A percentile compares a stretch with the other conserved stretches of the same genome.
Conservation (phyloP, 768 basidiomycete species). For the Multifurca ochricompacta region DNA sequence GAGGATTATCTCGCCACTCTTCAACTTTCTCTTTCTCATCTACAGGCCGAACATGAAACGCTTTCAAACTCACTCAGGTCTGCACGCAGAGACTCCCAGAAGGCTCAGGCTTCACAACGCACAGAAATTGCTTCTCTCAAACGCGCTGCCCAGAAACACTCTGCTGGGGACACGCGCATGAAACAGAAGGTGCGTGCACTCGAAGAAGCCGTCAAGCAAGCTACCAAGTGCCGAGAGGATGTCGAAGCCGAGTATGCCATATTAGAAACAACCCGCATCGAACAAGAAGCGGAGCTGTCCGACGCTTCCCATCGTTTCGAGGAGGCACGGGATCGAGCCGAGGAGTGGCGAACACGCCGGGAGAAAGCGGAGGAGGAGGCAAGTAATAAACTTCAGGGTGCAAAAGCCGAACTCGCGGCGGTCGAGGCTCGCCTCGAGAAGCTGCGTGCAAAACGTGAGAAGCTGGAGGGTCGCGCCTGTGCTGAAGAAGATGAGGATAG, state of each 20-base stretch:
- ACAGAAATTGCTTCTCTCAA: slow-evolving; percentile 80
- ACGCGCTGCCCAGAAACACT: slow-evolving; percentile 73
- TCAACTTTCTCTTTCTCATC: slow-evolving; percentile 52
- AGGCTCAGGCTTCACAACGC: slow-evolving; percentile 71
- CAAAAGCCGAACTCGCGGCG: slow-evolving; percentile 35
- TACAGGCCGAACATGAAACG: slow-evolving; percentile 60
- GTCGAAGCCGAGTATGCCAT: slow-evolving; percentile 35
- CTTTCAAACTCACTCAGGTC: slow-evolving; percentile 66
- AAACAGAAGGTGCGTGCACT: slow-evolving; percentile 82
- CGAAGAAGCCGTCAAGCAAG: slow-evolving; percentile 82
- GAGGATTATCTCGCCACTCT: slow-evolving; percentile 65
- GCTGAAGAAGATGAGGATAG: not conserved
- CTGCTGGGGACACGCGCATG: slow-evolving; percentile 66
- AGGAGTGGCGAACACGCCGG: slow-evolving; percentile 11
- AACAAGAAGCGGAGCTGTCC: slow-evolving; percentile 10
- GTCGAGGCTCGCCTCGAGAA: slow-evolving; percentile 52
- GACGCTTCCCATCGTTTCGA: slow-evolving; percentile 28
- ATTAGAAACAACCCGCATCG: slow-evolving; percentile 31
- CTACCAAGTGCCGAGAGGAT: slow-evolving; percentile 40
- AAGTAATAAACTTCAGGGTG: slow-evolving; percentile 32
- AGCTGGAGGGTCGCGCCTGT: slow-evolving; percentile 39
- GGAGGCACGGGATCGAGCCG: slow-evolving; percentile 6
- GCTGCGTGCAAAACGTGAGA: slow-evolving; percentile 56
- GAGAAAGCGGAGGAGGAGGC: slow-evolving; percentile 38
- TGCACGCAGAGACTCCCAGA: slow-evolving; percentile 73